Evolutionary conservation across 2,329 filamentous ascomycete genomes (phyloP).

Genomic region (Cordyceps sp.): DNA sequence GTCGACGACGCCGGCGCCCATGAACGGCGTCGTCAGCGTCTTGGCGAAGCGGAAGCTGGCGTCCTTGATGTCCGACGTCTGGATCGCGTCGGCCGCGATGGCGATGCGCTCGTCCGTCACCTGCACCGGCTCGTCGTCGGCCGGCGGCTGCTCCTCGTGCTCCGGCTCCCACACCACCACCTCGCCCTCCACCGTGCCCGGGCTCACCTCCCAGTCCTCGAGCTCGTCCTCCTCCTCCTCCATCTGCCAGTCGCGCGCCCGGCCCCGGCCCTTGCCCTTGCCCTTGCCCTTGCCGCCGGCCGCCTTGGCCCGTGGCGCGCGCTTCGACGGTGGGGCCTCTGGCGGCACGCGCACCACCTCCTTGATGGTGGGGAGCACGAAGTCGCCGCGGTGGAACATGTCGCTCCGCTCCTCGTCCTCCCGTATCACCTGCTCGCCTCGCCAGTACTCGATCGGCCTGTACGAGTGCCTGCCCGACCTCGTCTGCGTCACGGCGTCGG

Average conservation of each 20-base stretch:
- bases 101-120: constrained; percentile 39
- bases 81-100: constrained; percentile 36
- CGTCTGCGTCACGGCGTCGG: constrained; percentile 38
- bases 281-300: constrained; percentile 2
- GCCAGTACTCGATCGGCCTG: constrained; percentile 71
- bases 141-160: constrained; percentile 35
- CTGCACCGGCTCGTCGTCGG: constrained; percentile 35
- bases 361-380: constrained; percentile 54
- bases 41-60: constrained; percentile 80
- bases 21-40: constrained; percentile 67
- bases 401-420: constrained; percentile 40
- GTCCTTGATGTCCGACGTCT: constrained; percentile 40
- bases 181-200: constrained; percentile 45
- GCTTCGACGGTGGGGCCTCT: constrained; percentile 24
- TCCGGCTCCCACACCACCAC: constrained; percentile 47
- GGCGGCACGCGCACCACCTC: constrained; percentile 58
- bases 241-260: constrained; percentile 15
- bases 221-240: constrained; percentile 33
- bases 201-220: constrained; percentile 57
- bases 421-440: constrained; percentile 62
- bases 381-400: constrained; percentile 23
- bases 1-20: constrained; percentile 81
- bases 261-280: constrained; percentile 8
- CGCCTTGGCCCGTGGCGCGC: constrained; percentile 10
- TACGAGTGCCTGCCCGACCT: constrained; percentile 67